Evolutionary conservation across 208 protist species (phyloP), one percentile per base, ranked within the genome.

Genomic region (Leishmania aethiopica): DNA sequence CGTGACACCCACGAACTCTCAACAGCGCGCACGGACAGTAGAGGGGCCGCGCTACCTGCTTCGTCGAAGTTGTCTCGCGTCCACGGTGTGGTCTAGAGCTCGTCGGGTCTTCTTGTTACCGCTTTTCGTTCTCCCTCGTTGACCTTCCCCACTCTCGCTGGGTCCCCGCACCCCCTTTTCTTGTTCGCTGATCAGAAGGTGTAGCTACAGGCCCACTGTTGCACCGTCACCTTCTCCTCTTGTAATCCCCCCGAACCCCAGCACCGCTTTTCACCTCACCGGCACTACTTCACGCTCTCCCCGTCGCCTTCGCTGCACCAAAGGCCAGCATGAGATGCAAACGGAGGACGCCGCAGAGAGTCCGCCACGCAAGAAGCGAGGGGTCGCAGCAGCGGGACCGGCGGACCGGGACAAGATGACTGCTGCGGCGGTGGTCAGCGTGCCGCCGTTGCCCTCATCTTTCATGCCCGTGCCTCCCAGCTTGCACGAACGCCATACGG

Each of bases 361-460:
- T 59, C 75, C 81, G 6, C 81, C 64, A 13, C 57, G 69, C 40
- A 84, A 79, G 47, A 79, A 71, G 32, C 81, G 67, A 32, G 81
- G 75, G 10, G 69, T 75, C 35, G 59, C 70, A 42, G 72, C 19
- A 11, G 55, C 42, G 72, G 57, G 19, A 4, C 67, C 22, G 67
- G 42, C 8, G 32, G 40, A 4, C 37, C 67, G 67, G 37, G 67
- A 72, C 67, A 72, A 72, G 32, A 72, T 72, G 67, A 72, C 67
- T 72, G 67, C 40, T 25, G 67, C 67, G 25, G 40, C 67, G 37
- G 40, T 72, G 67, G 67, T 47, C 37, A 47, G 19, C 71, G 55
- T 72, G 32, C 59, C 79, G 32, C 15, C 60, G 37, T 72, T 60
- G 32, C 77, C 28, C 32, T 70, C 76, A 35, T 79, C 76, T 32